Evolutionary conservation across 345 rosid genomes (phyloP).

Genomic region (Hirschfeldia incana): DNA sequence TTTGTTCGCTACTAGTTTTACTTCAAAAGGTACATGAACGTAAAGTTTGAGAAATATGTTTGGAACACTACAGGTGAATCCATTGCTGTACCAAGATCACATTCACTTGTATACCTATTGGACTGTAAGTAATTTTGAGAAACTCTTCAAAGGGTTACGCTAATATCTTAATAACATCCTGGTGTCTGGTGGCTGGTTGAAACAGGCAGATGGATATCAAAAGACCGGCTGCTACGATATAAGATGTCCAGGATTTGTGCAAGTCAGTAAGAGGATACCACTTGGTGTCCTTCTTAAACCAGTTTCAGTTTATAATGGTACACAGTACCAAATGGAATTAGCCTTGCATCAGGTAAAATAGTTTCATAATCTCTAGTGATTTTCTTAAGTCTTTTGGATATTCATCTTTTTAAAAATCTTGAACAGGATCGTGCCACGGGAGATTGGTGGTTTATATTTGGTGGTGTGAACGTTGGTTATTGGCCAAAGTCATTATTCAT

Average conservation of each 20-base stretch:
- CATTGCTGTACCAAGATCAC: slow-evolving; percentile 25
- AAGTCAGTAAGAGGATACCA: slow-evolving; percentile 32
- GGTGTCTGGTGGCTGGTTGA: slow-evolving; percentile 4
- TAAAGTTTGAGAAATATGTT: neutral
- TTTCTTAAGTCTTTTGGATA: neutral
- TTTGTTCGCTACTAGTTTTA: neutral
- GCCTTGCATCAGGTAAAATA: slow-evolving; percentile 28
- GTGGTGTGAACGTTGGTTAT: slow-evolving; percentile 24
- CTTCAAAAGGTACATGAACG: neutral
- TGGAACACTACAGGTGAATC: slow-evolving; percentile 23
- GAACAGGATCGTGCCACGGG: slow-evolving; percentile 34
- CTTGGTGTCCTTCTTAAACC: slow-evolving; percentile 28
- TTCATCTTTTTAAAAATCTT: neutral
- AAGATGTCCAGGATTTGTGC: slow-evolving; percentile 38
- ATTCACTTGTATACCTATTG: slow-evolving; percentile 31
- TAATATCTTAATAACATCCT: neutral
- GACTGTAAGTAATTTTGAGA: slow-evolving; percentile 34
- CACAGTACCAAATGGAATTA: slow-evolving; percentile 15
- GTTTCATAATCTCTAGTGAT: neutral
- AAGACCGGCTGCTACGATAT: slow-evolving; percentile 29
- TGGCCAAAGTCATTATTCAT: slow-evolving; percentile 36
- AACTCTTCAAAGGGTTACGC: neutral
- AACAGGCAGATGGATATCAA: slow-evolving; percentile 35
- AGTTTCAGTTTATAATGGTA: slow-evolving; percentile 24
- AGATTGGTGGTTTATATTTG: slow-evolving; percentile 38